Percentiles rank a stretch among this genome's conserved stretches.
Conservation (phyloP, 2,329 filamentous ascomycete species). For the Colletotrichum phormii region DNA sequence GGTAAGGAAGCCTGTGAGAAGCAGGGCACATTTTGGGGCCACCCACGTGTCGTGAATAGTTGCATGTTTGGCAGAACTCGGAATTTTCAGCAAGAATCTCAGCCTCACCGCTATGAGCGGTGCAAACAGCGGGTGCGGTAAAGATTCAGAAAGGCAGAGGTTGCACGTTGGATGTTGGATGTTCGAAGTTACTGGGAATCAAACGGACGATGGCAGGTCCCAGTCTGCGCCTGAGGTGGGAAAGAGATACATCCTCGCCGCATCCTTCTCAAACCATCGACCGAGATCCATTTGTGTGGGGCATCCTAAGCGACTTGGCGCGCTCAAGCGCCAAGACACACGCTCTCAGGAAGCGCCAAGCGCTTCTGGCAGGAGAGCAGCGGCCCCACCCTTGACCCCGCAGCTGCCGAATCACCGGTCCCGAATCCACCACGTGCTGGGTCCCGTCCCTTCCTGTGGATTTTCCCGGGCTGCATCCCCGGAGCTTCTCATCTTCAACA, state of each 20-base stretch:
- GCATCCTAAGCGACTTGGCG: conserved; percentile 26
- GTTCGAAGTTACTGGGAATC: background rate
- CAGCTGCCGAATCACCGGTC: conserved; percentile 28
- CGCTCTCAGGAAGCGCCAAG: conserved; percentile 21
- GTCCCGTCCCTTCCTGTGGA: conserved; percentile 24
- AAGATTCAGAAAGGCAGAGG: background rate
- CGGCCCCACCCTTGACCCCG: conserved; percentile 20
- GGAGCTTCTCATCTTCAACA: background rate
- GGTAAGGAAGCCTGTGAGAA: background rate
- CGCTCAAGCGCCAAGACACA: conserved; percentile 23
- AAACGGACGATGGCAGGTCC: background rate
- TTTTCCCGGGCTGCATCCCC: conserved; percentile 9
- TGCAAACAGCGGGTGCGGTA: too few relatives aligned
- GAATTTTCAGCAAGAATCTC: background rate
- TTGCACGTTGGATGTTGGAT: too few relatives aligned
- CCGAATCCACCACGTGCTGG: conserved; percentile 30
- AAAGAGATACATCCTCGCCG: background rate
- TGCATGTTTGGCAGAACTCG: background rate
- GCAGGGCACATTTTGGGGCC: background rate
- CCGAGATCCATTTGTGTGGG: conserved; percentile 7
- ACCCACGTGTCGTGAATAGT: conserved; percentile 15
- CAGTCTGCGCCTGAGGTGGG: background rate
- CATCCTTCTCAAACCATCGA: conserved; percentile 15
- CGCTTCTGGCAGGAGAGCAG: background rate
- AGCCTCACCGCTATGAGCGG: background rate